Percentiles rank a stretch among this genome's conserved stretches.
These are phyloP conservation scores for Platanus orientalis DNA, from an alignment of 164 flowering plant species.

Conservation along the genomic window DNA sequence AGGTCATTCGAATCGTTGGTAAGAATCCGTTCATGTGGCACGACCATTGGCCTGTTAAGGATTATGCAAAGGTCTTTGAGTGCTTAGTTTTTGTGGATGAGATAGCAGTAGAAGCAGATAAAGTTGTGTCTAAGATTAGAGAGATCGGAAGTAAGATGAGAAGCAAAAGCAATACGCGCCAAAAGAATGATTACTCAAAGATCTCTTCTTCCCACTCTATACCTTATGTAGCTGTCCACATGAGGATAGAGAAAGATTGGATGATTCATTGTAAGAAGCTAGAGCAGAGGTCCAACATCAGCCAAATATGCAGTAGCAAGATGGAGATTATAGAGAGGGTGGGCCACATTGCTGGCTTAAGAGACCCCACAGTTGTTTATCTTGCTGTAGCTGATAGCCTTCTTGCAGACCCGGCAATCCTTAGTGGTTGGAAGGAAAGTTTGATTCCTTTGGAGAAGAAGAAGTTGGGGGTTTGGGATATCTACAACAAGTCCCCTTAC, in stretches of 20 bases:
- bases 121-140: constrained; percentile 69
- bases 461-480: constrained; percentile 62
- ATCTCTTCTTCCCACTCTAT: constrained; percentile 13
- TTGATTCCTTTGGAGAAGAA: constrained; percentile 78
- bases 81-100: constrained; percentile 84
- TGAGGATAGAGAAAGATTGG: constrained; percentile 98
- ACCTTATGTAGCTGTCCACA: constrained; percentile 86
- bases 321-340: constrained; percentile 76
- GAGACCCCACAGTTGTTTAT: constrained; percentile 52
- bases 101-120: constrained; percentile 60
- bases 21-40: constrained; percentile 98
- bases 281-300: constrained; percentile 59
- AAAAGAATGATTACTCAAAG: constrained; percentile 3
- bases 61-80: constrained; percentile 80
- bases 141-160: constrained; percentile 30
- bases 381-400: constrained; percentile 91
- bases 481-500: constrained; percentile 72
- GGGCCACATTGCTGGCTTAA: constrained; percentile 45
- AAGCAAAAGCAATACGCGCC: constrained; percentile 5
- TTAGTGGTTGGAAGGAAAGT: constrained; percentile 76
- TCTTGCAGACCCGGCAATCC: constrained; percentile 57
- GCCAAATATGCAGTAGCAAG: constrained; percentile 79
- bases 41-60: constrained; percentile 92
- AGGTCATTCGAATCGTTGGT: constrained; percentile 61
- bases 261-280: constrained; percentile 96